A percentile compares a stretch with the other conserved stretches of the same genome.
Conservation (phyloP, 1,284 basidiomycete genomes). For the Tilletia horrida region DNA sequence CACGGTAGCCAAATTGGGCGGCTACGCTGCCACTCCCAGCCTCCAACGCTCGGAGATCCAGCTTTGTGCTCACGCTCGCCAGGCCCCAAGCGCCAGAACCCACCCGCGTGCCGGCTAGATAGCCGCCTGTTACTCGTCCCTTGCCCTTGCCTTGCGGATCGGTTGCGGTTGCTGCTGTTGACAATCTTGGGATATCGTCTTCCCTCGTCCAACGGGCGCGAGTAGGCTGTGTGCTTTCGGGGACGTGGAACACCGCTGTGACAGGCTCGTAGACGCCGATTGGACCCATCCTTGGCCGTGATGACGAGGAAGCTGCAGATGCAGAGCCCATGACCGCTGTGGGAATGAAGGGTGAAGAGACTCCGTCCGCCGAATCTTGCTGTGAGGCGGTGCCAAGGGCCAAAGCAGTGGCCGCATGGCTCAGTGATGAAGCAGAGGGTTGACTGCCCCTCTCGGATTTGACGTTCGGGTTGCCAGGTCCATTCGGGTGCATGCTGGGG, state of each 20-base stretch:
- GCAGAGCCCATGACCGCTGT: not conserved
- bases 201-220: constrained; percentile 22
- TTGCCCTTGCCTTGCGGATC: not conserved
- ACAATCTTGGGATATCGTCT: not conserved
- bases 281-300: constrained; percentile 28
- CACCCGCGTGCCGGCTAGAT: not conserved
- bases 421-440: too few species aligned
- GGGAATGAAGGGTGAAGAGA: not conserved
- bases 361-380: not conserved
- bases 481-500: too few species aligned
- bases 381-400: too few species aligned
- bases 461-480: too few species aligned
- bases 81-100: constrained; percentile 1
- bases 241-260: constrained; percentile 44
- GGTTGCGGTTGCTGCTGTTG: not conserved
- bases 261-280: constrained; percentile 51
- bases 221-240: constrained; percentile 38
- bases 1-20: not conserved
- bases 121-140: not conserved
- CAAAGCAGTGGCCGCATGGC: too few species aligned
- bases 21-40: not conserved
- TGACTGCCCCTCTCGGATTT: too few species aligned
- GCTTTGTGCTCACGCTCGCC: constrained; percentile 11
- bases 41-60: not conserved
- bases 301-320: too few species aligned